A percentile compares a stretch with the other conserved stretches of the same genome.
These are phyloP conservation scores for Articulospora tetracladia DNA, from an alignment of 495 filamentous ascomycete genomes.

Conservation along the genomic window DNA sequence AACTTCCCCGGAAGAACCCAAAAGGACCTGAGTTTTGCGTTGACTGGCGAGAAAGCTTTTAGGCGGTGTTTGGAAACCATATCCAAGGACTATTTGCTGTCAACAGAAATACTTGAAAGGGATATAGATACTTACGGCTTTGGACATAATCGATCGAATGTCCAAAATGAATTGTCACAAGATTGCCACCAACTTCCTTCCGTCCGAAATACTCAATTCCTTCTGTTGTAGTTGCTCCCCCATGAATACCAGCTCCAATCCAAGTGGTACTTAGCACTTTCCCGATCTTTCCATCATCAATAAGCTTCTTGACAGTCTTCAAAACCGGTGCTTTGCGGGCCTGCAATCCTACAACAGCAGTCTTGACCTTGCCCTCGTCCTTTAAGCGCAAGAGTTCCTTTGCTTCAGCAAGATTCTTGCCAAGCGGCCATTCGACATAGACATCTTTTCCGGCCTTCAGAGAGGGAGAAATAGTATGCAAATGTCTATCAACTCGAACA, in stretches of 20 bases:
- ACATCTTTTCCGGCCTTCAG: conserved; percentile 53
- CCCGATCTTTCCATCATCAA: conserved; percentile 47
- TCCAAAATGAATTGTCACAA: conserved; percentile 47
- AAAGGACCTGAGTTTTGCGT: conserved; percentile 34
- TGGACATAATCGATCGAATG: conserved; percentile 37
- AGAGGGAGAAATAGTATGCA: conserved; percentile 37
- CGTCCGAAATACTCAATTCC: conserved; percentile 40
- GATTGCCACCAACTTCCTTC: conserved; percentile 43
- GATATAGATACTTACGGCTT: neutral
- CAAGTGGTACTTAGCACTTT: conserved; percentile 48
- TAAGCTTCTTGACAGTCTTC: conserved; percentile 39
- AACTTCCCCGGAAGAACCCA: conserved; percentile 24
- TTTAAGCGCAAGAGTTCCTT: conserved; percentile 39
- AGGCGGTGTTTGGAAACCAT: conserved; percentile 33
- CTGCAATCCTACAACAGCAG: conserved; percentile 47
- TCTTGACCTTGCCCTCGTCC: conserved; percentile 33
- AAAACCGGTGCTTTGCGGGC: conserved; percentile 39
- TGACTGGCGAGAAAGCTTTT: conserved; percentile 36
- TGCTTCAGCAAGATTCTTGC: conserved; percentile 30
- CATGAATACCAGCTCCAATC: conserved; percentile 33
- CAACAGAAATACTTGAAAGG: conserved; percentile 15
- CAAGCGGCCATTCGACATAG: conserved; percentile 58
- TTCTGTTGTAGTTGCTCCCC: conserved; percentile 29
- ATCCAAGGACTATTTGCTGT: conserved; percentile 41
- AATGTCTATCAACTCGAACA: conserved; percentile 53